Base-by-base conservation (phyloP, 208 protist species). In the Crithidia thermophila region DNA sequence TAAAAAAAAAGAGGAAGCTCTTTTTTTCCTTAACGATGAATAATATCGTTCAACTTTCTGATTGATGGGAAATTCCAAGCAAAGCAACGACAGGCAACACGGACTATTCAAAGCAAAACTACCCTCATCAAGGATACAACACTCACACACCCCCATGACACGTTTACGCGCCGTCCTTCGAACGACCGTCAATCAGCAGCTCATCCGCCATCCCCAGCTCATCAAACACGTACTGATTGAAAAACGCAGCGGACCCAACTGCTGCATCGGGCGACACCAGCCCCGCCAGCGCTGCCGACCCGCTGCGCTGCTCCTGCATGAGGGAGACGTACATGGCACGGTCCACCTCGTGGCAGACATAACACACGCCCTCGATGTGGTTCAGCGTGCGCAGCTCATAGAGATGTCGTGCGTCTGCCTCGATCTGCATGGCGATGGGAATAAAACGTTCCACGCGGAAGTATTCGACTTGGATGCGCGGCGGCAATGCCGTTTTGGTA, bases 391-490 rank as follows among this genome's bases (percentile, higher is more conserved):
- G 80, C 56, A 91, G 87, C 53, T 92, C 84, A 70, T 83, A 94
- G 27, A 95, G 59, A 55, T 95, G 90, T 34, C 87, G 83, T 27
- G 87, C 90, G 60, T 95, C 90, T 0, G 90, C 90, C 50, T 94
- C 85, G 20, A 95, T 94, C 66, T 95, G 90, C 90, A 95, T 94
- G 20, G 87, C 67, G 16, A 95, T 59, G 3, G 90, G 90, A 49
- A 95, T 93, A 53, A 95, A 95, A 5, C 84, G 76, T 67, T 95
- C 90, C 4, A 95, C 90, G 0, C 85, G 80, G 45, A 95, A 95
- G 71, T 83, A 90, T 56, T 95, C 87, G 14, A 88, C 33, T 45
- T 81, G 78, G 8, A 85, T 25, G 2, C 47, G 52, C 42, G 60
- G 61, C 55, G 62, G 42, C 34, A 21, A 37, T 11, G 53, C n/a